Evolutionary conservation across 768 basidiomycete genomes (phyloP), one percentile per base, ranked within the genome.

Genomic region (Punctularia strigosozonata): DNA sequence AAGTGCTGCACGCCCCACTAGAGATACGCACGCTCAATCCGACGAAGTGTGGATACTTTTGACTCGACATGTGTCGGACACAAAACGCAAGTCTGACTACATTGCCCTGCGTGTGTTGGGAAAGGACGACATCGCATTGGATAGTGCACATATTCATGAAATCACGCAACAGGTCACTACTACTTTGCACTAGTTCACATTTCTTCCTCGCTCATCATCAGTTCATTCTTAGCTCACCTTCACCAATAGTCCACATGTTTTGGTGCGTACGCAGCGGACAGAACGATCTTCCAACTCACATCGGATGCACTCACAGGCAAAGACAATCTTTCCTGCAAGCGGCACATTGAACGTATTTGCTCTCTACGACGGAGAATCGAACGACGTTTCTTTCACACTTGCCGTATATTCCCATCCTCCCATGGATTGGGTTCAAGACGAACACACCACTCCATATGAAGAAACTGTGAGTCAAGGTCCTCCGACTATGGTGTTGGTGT

Each of bases 11-110:
- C n/a, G n/a, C n/a, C n/a, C n/a, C n/a, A n/a, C n/a, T n/a, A n/a
- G n/a, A n/a, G n/a, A n/a, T n/a, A n/a, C n/a, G n/a, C n/a, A n/a
- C n/a, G n/a, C n/a, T n/a, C n/a, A n/a, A n/a, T n/a, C n/a, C 20
- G 51, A 48, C 21, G 78, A 86, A 31, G 64, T 95, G 5, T 94
- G 83, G 86, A 49, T 92, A 6, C 68, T 91, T 2, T 66, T 97
- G 2, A 81, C 80, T 0, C 73, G 88, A 21, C 92, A 98, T 54
- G 54, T 82, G 6, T 54, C 56, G 1, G 64, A 79, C 44, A 80
- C 74, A n/a, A 67, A 61, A 33, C 64, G 71, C 28, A 67, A 61
- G 4, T 60, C 68, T 1, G 80, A 86, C 43, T 91, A 77, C 52
- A 77, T 87, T 35, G 73, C 84, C 5, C 51, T 91, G 18, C 65